Conservation (phyloP, 2,329 filamentous ascomycete genomes). For the Colletotrichum sp. region DNA sequence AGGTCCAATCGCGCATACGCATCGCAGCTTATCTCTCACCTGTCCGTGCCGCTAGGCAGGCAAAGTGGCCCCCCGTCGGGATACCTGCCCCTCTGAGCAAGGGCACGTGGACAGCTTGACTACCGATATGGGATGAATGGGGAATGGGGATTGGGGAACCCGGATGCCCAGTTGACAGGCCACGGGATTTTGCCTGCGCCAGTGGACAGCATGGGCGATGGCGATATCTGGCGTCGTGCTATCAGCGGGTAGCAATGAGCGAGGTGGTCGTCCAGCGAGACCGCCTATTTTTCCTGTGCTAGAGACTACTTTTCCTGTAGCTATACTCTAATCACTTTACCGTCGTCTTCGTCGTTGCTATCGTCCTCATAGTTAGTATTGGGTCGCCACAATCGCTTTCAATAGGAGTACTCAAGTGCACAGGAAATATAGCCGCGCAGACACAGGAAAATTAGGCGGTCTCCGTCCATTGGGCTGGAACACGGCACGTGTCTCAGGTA, state of each 20-base stretch:
- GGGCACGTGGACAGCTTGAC: neutral
- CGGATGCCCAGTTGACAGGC: neutral
- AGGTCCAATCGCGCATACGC: neutral
- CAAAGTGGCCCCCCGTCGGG: neutral
- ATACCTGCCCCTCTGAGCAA: neutral
- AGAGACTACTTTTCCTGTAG: too few relatives aligned
- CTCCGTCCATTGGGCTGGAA: neutral
- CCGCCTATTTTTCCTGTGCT: too few relatives aligned
- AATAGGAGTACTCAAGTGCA: too few relatives aligned
- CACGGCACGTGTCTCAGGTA: constrained; percentile 7
- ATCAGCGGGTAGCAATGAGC: neutral
- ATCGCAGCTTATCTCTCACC: neutral
- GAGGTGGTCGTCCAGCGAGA: neutral
- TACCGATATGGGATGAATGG: neutral
- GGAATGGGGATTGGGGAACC: neutral
- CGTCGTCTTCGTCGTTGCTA: too few relatives aligned
- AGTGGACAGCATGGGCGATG: constrained; percentile 2
- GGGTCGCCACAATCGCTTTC: too few relatives aligned
- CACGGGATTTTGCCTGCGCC: neutral
- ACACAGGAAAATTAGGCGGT: too few relatives aligned
- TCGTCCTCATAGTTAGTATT: too few relatives aligned
- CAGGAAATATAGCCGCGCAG: too few relatives aligned
- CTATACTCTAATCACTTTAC: too few relatives aligned
- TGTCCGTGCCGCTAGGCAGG: neutral
- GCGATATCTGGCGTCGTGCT: constrained; percentile 3